Base-by-base conservation (phyloP, 2,329 filamentous ascomycete species). In the Ophiostoma sp. region DNA sequence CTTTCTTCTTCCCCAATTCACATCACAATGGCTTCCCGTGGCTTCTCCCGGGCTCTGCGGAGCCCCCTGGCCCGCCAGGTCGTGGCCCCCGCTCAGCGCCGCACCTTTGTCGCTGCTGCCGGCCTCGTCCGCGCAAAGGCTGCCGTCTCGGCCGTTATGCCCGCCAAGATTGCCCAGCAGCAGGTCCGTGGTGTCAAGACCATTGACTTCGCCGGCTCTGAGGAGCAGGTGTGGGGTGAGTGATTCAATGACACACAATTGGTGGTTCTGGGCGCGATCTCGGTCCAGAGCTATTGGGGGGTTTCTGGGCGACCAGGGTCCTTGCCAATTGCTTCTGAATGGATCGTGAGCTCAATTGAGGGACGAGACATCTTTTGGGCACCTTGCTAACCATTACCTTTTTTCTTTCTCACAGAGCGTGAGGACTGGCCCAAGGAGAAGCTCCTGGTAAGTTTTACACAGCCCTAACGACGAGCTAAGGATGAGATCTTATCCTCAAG, bases 391-490 rank as follows among this genome's bases (percentile, higher is more conserved):
- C 52, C 31, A 33, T 28, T 57, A 19, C 64, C 64, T 22, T 50
- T 39, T 36, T 57, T 19, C 31, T 55, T n/a, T 39, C 57, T 8
- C 31, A 75, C 80, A 96, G 96, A 99, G 91, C 95, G 96, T 87
- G 93, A 90, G 83, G 96, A 99, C 88, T 99, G 96, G 96, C 96
- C 96, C 79, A 91, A 92, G 84, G 95, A 98, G 89, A 98, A 97
- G 92, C 94, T 99, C 83, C 88, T 96, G 83, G 93, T 96, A 86
- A 87, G 91, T 89, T 80, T 83, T 74, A 82, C 74, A 74, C 74
- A 74, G 71, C 68, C 68, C 31, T 69, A 31, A 55, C 28, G 7
- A 22, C 22, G n/a, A 42, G 61, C 61, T 42, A 17, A 42, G 61
- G 36, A 64, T 64, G 59, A 64, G 59, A 42, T 42, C 59, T 42